Evolutionary conservation across 2,329 filamentous ascomycete genomes (phyloP).

Genomic region (Pseudocercospora cruenta): DNA sequence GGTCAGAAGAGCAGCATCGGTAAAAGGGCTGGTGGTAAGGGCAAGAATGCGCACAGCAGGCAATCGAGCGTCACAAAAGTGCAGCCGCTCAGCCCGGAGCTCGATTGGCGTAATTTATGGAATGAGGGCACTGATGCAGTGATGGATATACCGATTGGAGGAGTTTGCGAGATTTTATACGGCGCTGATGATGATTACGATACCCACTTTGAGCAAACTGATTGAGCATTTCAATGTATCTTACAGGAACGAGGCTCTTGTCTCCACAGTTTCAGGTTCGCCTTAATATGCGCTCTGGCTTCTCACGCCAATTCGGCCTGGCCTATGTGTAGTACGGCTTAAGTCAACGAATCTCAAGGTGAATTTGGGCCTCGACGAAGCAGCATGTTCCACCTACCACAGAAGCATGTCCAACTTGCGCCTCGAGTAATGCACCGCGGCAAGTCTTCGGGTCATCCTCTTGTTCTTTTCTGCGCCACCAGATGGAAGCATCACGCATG

Average conservation of each 20-base stretch:
- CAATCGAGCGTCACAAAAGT: conserved; percentile 40
- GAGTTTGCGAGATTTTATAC: conserved; percentile 93
- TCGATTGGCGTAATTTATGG: conserved; percentile 84
- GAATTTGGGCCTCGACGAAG: neutral
- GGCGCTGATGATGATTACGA: conserved; percentile 49
- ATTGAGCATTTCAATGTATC: neutral
- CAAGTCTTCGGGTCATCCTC: neutral
- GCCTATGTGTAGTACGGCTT: neutral
- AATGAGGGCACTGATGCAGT: conserved; percentile 93
- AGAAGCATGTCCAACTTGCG: neutral
- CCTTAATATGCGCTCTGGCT: neutral
- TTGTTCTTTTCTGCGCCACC: neutral
- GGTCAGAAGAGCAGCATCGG: conserved; percentile 31
- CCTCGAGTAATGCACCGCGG: neutral
- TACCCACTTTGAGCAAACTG: conserved; percentile 17
- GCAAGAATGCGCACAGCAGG: conserved; percentile 40
- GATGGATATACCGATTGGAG: conserved; percentile 92
- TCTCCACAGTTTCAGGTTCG: neutral
- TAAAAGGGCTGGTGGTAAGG: conserved; percentile 41
- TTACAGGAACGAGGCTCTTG: neutral
- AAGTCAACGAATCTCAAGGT: neutral
- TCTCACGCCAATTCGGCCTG: neutral
- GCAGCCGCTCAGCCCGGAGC: conserved; percentile 36
- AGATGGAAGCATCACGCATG: neutral
- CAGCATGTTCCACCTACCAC: neutral